Evolutionary conservation across 805 yeast genomes (phyloP), one percentile per base, ranked within the genome.

Genomic region (Starmerella geochares): DNA sequence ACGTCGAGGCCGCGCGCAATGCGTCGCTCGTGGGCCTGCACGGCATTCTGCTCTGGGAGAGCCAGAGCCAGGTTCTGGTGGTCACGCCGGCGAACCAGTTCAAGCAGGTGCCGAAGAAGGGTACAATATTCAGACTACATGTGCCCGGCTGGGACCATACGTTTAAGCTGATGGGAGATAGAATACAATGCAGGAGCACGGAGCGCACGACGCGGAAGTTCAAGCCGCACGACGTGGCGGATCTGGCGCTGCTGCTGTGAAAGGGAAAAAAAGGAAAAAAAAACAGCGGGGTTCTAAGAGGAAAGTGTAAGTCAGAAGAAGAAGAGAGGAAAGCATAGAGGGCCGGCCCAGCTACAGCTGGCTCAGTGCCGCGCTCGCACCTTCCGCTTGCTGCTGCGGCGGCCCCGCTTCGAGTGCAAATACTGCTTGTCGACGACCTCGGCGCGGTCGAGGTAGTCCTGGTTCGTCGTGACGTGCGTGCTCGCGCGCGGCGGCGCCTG

Each of bases 171-270:
- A 81, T 87, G 9, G 97, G 97, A 1, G 81, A 86, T 38, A 70
- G 96, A 52, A 75, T 88, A 57, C 78, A 79, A 53, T 76, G 80
- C 53, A 73, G 94, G 62, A 73, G 88, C 37, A 77, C 78, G 9
- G 96, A 88, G 58, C 72, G 97, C 51, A 79, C 94, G 0, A 84
- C 81, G 21, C 77, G 83, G 59, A 86, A 88, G 68, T 86, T 86
- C 71, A 88, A 88, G 67, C 76, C 80, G 51, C 92, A 82, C 57
- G 75, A 77, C 28, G 86, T 84, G 32, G 82, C 77, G 52, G 83
- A 80, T 61, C 59, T 78, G 52, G 58, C 53, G n/a, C 48, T 46
- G 9, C 43, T 57, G 40, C 41, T 54, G 19, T 25, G 44, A 27
- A 27, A 19, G 9, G 25, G 24, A 28, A 28, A 13, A 19, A 13